Evolutionary conservation across 1,284 basidiomycete species (phyloP), one percentile per base, ranked within the genome.

Genomic region (Sphagnurus paluster): DNA sequence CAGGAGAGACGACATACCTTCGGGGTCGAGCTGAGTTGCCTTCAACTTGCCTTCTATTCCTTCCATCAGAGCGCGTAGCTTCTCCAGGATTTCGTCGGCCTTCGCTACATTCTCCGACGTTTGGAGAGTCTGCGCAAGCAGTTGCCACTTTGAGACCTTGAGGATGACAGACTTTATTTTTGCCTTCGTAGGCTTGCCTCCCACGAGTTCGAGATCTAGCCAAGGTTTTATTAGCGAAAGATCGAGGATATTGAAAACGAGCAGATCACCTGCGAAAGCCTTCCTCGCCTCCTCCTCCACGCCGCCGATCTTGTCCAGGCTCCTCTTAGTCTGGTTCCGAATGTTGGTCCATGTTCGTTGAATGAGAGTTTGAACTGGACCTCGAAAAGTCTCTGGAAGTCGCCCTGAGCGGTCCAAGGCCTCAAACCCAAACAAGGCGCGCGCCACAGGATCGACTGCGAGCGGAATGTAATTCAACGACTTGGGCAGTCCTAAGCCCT

Each of bases 1-100:
- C n/a, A n/a, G n/a, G n/a, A n/a, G 35, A 36, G 19, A n/a, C 11
- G 20, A 48, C 61, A 16, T 48, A 80, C 84, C 80, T 65, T 77
- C 68, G 0, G 80, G 9, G 10, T 34, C 6, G 1, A 42, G 32
- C 30, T 20, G 35, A 13, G 44, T 39, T n/a, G n/a, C n/a, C 4
- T 37, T 14, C 3, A 49, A 7, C 30, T 40, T 32, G 1, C 30
- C 41, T 3, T 39, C 45, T 13, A 56, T 21, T 3, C 34, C 43
- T 2, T 26, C 40, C 34, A 53, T 29, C 21, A 54, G 26, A 1
- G 23, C 16, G 17, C 44, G 19, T 0, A 55, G 25, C 17, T 49
- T 20, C 1, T 16, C 34, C 3, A 39, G n/a, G 48, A 44, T 48
- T 5, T 39, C 40, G 4, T 37, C 28, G 1, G 42, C 44, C 21